Evolutionary conservation across 176 grass and related monocot genomes (phyloP).

Genomic region (Oryza brachyantha): DNA sequence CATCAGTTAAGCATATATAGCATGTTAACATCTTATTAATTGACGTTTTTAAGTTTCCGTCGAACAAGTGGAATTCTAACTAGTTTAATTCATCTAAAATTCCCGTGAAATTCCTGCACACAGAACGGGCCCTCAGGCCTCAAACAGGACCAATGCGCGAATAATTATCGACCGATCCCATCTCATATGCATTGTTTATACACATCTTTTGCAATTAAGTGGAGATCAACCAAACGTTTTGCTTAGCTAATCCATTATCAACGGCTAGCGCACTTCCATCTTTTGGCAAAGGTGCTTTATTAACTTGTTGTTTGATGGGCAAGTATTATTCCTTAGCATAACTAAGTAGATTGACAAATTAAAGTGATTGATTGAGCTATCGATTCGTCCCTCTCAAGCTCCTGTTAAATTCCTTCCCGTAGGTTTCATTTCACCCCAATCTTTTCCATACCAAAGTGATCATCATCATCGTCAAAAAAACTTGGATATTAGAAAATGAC

Average conservation of each 20-base stretch:
- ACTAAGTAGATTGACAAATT: not conserved
- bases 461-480: too few species aligned
- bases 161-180: not conserved
- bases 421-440: not conserved
- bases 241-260: not conserved
- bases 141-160: not conserved
- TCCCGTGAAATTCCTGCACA: too few species aligned
- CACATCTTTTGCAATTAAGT: not conserved
- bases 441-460: not conserved
- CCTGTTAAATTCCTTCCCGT: not conserved
- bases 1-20: too few species aligned
- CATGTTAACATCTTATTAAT: too few species aligned
- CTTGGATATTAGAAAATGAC: too few species aligned
- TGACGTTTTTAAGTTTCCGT: too few species aligned
- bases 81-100: too few species aligned
- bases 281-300: constrained; percentile 12
- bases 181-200: not conserved
- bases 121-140: too few species aligned
- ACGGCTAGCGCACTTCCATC: not conserved
- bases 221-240: not conserved
- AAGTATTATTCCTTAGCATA: not conserved
- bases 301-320: not conserved
- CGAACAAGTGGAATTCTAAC: too few species aligned
- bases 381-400: not conserved
- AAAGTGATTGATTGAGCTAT: not conserved